phyloP scores from a whole-genome alignment of 2,329 filamentous ascomycete species.

The Scytalidium lignicola region DNA sequence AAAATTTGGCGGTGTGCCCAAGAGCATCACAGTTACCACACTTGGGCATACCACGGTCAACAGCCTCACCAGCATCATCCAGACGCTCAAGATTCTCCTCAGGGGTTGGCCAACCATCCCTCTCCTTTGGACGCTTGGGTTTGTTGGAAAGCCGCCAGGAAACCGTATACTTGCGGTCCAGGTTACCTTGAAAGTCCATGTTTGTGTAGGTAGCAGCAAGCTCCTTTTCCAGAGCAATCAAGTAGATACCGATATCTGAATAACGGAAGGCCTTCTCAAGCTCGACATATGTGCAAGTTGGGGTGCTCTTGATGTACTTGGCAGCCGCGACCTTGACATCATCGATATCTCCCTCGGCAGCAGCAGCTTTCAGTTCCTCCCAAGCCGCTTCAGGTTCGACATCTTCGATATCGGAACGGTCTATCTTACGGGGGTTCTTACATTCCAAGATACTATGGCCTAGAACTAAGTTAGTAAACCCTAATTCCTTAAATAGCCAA shows the following conservation, averaged over 20 bases:
- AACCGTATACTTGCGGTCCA: constrained; percentile 59
- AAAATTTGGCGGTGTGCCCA: constrained; percentile 58
- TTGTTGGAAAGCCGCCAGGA: constrained; percentile 56
- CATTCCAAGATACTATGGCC: constrained; percentile 54
- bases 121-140: constrained; percentile 53
- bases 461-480: constrained; percentile 21
- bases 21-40: constrained; percentile 52
- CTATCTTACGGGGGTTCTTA: constrained; percentile 53
- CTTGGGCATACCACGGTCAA: constrained; percentile 52
- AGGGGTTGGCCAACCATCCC: constrained; percentile 52
- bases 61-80: constrained; percentile 59
- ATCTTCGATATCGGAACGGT: constrained; percentile 44
- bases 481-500: background rate
- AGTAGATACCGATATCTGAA: constrained; percentile 48
- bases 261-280: constrained; percentile 57
- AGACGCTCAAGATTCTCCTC: constrained; percentile 61
- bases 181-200: constrained; percentile 67
- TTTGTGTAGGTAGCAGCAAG: constrained; percentile 56
- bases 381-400: constrained; percentile 53
- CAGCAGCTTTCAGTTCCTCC: constrained; percentile 48
- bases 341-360: constrained; percentile 51
- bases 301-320: constrained; percentile 57
- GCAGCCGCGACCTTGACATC: constrained; percentile 55
- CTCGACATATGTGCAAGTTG: constrained; percentile 51
- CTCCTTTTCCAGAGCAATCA: constrained; percentile 58